These are phyloP conservation scores for Chaetomium olivaceum DNA, from an alignment of 2,329 filamentous ascomycete genomes.

Conservation along the genomic window DNA sequence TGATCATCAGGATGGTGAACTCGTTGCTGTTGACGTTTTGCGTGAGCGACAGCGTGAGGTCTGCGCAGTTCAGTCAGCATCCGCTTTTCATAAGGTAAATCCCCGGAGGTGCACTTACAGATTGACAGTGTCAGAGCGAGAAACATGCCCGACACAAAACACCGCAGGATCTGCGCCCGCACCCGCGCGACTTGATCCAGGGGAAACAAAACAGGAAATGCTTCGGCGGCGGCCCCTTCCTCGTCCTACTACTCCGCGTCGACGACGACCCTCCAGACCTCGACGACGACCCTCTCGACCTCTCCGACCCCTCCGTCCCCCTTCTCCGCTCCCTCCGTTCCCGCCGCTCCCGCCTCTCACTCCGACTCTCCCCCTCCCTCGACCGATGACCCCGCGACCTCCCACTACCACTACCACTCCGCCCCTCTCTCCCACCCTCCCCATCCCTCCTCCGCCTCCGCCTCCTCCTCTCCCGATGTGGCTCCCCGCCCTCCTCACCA, in stretches of 20 bases:
- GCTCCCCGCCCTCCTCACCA: constrained; percentile 23
- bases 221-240: constrained; percentile 39
- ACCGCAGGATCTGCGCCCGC: constrained; percentile 58
- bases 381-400: constrained; percentile 11
- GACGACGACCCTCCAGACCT: constrained; percentile 16
- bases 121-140: constrained; percentile 59
- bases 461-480: constrained; percentile 33
- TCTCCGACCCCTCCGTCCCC: constrained; percentile 17
- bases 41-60: constrained; percentile 71
- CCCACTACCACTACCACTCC: constrained; percentile 15
- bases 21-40: constrained; percentile 64
- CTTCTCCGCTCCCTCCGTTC: constrained; percentile 26
- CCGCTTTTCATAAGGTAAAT: neutral
- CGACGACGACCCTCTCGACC: neutral
- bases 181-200: constrained; percentile 55
- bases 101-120: constrained; percentile 55
- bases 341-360: constrained; percentile 19
- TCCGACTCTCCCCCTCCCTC: constrained; percentile 15
- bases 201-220: constrained; percentile 57
- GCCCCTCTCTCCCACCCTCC: constrained; percentile 16
- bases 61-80: constrained; percentile 44
- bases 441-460: constrained; percentile 37
- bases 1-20: constrained; percentile 77
- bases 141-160: constrained; percentile 65
- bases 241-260: constrained; percentile 16